Conservation (phyloP, 768 basidiomycete species). For the Sarcodon sp. region DNA sequence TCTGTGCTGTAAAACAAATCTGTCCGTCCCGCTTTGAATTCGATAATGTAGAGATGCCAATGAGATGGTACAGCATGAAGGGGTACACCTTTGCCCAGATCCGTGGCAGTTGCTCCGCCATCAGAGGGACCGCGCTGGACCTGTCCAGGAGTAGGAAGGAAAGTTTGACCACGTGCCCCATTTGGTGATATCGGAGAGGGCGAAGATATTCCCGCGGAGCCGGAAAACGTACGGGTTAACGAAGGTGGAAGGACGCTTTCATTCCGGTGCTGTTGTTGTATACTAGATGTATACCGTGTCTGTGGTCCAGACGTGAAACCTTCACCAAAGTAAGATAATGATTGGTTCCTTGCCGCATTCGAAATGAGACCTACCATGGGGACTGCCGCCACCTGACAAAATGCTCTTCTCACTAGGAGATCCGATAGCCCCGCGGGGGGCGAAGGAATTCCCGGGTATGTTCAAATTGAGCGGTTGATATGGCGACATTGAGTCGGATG, state of each 20-base stretch:
- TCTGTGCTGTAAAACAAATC: conserved; percentile 90
- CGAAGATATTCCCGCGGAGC: not conserved
- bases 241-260: not conserved
- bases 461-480: conserved; percentile 53
- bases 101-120: conserved; percentile 18
- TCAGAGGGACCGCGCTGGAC: not conserved
- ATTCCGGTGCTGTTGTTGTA: conserved; percentile 7
- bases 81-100: conserved; percentile 85
- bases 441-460: conserved; percentile 33
- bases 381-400: conserved; percentile 36
- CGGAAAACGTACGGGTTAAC: not conserved
- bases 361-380: conserved; percentile 14
- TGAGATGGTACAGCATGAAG: conserved; percentile 70
- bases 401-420: conserved; percentile 51
- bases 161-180: conserved; percentile 13
- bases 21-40: conserved; percentile 95
- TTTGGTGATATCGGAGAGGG: conserved; percentile 50
- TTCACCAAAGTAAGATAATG: not conserved
- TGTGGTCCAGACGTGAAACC: not conserved
- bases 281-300: conserved; percentile 12
- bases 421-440: conserved; percentile 35
- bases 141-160: not conserved
- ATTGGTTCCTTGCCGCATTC: conserved; percentile 2
- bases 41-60: conserved; percentile 90
- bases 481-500: conserved; percentile 36